Evolutionary conservation across 345 rosid species (phyloP), one percentile per base, ranked within the genome.

Genomic region (Microthlaspi erraticum): DNA sequence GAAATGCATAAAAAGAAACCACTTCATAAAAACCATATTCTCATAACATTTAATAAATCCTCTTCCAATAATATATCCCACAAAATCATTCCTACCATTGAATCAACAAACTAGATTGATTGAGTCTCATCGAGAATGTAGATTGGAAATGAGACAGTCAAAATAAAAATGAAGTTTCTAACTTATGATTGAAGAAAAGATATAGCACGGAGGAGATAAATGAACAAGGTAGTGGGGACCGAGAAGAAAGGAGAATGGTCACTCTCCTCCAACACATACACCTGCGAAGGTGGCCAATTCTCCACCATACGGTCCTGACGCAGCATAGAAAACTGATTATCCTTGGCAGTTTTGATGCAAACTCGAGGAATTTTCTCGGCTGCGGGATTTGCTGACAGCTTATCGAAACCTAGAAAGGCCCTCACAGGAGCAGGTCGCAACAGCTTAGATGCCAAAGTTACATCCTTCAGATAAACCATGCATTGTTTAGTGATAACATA

Each of bases 201-300:
- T 43, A 75, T 68, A 5, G 75, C 78, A 20, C 79, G 66, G 16
- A 66, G 14, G 5, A 83, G 66, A 64, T 34, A 55, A 32, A 60
- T 29, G 46, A 76, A 78, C 6, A 83, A 69, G 23, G 73, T 61
- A 37, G 71, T 41, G 2, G 84, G 81, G 31, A 37, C 63, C 19
- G 81, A 83, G 74, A 83, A 81, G 60, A 78, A 76, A 1, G 86
- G 74, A 39, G 70, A 70, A 41, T 74, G 81, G 38, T 79, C 87
- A 74, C 81, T 79, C 2, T 77, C 80, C 13, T 75, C 64, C 37
- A 79, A 16, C 1, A 19, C 42, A 38, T 69, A 68, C n/a, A 77
- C 67, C 48, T 70, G 77, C 23, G 76, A 71, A 2, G 85, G 83
- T 10, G 75, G 81, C 82, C 87, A 81, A 2, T 62, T 51, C 68